phyloP scores from a whole-genome alignment of 441 rosid genomes.

The Mallotus japonicus region DNA sequence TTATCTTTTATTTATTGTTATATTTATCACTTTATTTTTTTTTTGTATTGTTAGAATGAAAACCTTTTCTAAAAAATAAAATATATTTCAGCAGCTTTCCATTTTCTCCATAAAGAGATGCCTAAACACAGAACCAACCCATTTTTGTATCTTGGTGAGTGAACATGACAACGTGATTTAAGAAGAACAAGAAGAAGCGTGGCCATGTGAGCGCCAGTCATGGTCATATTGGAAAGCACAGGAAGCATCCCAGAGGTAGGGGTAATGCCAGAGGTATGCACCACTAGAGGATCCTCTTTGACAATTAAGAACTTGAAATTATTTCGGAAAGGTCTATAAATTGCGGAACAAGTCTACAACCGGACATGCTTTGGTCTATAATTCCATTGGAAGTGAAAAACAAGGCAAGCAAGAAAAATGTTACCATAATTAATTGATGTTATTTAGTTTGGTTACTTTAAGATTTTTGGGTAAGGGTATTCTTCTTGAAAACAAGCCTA shows the following conservation, averaged over 20 bases:
- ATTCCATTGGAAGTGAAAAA: slow-evolving; percentile 51
- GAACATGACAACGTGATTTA: slow-evolving; percentile 62
- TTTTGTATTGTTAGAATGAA: too few relatives aligned
- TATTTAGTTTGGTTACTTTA: slow-evolving; percentile 60
- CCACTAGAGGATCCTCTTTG: slow-evolving; percentile 79
- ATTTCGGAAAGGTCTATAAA: slow-evolving; percentile 77
- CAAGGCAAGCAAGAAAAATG: slow-evolving; percentile 54
- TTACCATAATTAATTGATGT: slow-evolving; percentile 66
- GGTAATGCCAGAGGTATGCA: slow-evolving; percentile 84
- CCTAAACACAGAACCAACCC: neutral
- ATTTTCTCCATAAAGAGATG: neutral
- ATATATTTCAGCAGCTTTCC: neutral
- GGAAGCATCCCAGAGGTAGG: slow-evolving; percentile 74
- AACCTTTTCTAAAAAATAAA: too few relatives aligned
- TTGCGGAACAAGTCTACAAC: slow-evolving; percentile 63
- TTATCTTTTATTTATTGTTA: too few relatives aligned
- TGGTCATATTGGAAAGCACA: slow-evolving; percentile 74
- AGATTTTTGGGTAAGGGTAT: slow-evolving; percentile 69
- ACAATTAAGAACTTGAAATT: slow-evolving; percentile 76
- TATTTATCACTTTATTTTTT: too few relatives aligned
- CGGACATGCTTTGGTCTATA: slow-evolving; percentile 73
- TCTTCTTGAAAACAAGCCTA: slow-evolving; percentile 52
- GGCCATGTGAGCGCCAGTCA: slow-evolving; percentile 86
- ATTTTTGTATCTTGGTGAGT: too few relatives aligned
- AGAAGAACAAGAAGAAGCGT: slow-evolving; percentile 83